These are phyloP conservation scores for Hyaloscypha finlandica DNA, from an alignment of 495 filamentous ascomycete species.

Conservation along the genomic window DNA sequence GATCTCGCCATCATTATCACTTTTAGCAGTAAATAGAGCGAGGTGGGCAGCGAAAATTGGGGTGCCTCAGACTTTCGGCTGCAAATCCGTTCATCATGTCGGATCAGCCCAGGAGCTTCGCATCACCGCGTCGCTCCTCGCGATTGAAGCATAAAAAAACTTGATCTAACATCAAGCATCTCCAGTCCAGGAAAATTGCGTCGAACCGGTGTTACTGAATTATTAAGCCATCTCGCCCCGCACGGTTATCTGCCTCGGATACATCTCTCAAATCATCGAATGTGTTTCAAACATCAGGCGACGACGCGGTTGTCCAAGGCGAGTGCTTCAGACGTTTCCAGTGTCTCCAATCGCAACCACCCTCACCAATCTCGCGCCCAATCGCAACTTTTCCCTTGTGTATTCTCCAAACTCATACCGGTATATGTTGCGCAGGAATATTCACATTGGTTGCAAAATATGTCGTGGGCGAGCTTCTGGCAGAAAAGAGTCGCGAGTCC, in stretches of 20 bases:
- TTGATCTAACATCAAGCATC: too few relatives aligned
- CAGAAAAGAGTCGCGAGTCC: background rate
- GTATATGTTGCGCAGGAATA: background rate
- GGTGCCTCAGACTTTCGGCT: too few relatives aligned
- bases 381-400: background rate
- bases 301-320: background rate
- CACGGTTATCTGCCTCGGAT: background rate
- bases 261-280: background rate
- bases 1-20: too few relatives aligned
- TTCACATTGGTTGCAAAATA: background rate
- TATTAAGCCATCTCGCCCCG: background rate
- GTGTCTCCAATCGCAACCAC: background rate
- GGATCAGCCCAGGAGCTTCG: too few relatives aligned
- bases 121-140: too few relatives aligned
- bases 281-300: background rate
- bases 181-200: too few relatives aligned
- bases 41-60: too few relatives aligned
- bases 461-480: too few relatives aligned
- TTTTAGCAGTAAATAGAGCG: too few relatives aligned
- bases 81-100: too few relatives aligned
- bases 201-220: background rate
- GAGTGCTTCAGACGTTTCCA: background rate
- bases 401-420: background rate
- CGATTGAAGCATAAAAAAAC: too few relatives aligned
- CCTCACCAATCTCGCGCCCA: too few relatives aligned